phyloP scores from a whole-genome alignment of 2,329 filamentous ascomycete species.

The Apiospora malaysiana region DNA sequence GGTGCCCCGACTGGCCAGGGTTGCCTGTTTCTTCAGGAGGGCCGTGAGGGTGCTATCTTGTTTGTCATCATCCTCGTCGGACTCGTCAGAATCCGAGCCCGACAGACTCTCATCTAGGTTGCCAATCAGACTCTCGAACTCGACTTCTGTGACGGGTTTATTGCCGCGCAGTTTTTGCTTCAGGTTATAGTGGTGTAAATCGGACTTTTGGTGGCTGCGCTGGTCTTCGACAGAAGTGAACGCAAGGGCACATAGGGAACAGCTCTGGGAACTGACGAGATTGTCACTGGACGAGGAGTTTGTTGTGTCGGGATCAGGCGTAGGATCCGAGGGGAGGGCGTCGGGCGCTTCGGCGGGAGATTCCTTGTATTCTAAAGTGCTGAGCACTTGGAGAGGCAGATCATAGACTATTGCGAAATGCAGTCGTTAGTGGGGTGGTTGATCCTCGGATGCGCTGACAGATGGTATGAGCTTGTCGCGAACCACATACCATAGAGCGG shows the following conservation, averaged over 20 bases:
- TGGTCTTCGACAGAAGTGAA: slow-evolving; percentile 82
- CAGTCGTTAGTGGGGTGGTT: slow-evolving; percentile 27
- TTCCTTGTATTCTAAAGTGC: slow-evolving; percentile 66
- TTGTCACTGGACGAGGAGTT: slow-evolving; percentile 41
- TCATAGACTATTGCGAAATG: slow-evolving; percentile 70
- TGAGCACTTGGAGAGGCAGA: slow-evolving; percentile 75
- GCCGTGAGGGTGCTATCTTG: slow-evolving; percentile 76
- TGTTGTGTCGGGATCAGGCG: slow-evolving; percentile 29
- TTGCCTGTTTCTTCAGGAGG: slow-evolving; percentile 83
- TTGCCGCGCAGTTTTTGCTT: slow-evolving; percentile 85
- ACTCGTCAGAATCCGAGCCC: slow-evolving; percentile 79
- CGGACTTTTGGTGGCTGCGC: slow-evolving; percentile 83
- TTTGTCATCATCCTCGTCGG: slow-evolving; percentile 60
- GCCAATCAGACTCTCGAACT: slow-evolving; percentile 86
- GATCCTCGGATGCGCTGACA: slow-evolving; percentile 12
- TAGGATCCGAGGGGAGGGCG: neutral
- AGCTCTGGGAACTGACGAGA: slow-evolving; percentile 72
- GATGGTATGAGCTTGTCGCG: neutral
- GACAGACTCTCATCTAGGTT: slow-evolving; percentile 91
- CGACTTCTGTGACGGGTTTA: slow-evolving; percentile 74
- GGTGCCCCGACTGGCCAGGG: slow-evolving; percentile 60
- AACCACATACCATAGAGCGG: slow-evolving; percentile 44
- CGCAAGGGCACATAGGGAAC: slow-evolving; percentile 76
- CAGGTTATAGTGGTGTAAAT: slow-evolving; percentile 92
- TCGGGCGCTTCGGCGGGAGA: slow-evolving; percentile 28